phyloP scores from a whole-genome alignment of 768 basidiomycete genomes.

The Termitomyces sp. region DNA sequence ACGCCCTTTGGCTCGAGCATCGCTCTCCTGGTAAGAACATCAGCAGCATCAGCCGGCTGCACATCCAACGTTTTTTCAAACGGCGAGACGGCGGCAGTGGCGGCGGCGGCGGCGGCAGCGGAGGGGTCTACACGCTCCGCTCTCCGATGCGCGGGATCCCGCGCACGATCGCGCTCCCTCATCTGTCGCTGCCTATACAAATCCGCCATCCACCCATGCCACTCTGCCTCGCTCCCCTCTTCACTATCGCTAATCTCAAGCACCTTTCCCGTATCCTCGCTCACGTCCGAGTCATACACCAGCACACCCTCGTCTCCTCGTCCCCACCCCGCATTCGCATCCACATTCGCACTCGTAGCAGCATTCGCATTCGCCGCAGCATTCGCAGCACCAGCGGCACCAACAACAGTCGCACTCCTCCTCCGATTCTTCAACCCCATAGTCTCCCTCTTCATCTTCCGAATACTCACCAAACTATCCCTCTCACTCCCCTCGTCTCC shows the following conservation, averaged over 20 bases:
- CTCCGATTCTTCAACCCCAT: slow-evolving; percentile 16
- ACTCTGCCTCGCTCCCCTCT: slow-evolving; percentile 55
- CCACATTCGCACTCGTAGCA: too few species aligned
- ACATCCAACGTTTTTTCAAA: neutral
- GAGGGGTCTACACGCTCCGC: too few species aligned
- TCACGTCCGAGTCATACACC: slow-evolving; percentile 16
- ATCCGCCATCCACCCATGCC: slow-evolving; percentile 65
- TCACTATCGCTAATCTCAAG: slow-evolving; percentile 31
- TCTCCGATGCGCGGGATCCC: slow-evolving; percentile 5
- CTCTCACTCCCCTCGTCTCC: slow-evolving; percentile 12
- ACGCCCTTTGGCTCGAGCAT: slow-evolving; percentile 26
- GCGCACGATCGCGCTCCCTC: slow-evolving; percentile 11
- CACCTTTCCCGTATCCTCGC: slow-evolving; percentile 18
- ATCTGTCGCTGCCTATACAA: slow-evolving; percentile 30
- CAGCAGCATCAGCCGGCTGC: neutral
- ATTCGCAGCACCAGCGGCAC: too few species aligned
- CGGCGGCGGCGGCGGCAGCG: too few species aligned
- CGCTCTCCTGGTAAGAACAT: slow-evolving; percentile 15
- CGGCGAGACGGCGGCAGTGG: too few species aligned
- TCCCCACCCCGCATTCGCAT: neutral
- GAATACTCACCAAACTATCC: neutral
- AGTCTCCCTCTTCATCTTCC: slow-evolving; percentile 11
- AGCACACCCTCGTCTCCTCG: too few species aligned
- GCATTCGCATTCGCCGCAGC: too few species aligned
- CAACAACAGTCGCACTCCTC: slow-evolving; percentile 9